phyloP scores from a whole-genome alignment of 371 early-diverging fungal species.

The Cladochytrium tenue region DNA sequence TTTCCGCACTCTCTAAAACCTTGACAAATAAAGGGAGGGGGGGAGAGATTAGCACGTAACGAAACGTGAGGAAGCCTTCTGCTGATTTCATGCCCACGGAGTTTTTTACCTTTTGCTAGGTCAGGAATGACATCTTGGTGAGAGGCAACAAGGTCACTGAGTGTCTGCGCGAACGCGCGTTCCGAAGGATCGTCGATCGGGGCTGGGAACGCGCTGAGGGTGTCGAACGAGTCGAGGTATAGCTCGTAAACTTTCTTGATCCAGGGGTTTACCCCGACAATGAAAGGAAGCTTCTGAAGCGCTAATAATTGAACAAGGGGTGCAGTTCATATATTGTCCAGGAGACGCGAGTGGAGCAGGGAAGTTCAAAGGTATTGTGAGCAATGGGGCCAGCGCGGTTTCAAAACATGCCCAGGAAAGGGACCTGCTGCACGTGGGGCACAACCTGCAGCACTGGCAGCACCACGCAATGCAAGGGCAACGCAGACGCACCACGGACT shows the following conservation, averaged over 20 bases:
- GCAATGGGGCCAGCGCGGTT: too few relatives aligned
- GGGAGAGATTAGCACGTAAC: neutral
- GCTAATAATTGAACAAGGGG: too few relatives aligned
- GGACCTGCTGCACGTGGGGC: too few relatives aligned
- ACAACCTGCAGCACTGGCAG: too few relatives aligned
- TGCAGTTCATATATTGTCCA: too few relatives aligned
- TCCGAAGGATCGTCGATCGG: slow-evolving; percentile 49
- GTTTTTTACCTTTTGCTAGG: slow-evolving; percentile 72
- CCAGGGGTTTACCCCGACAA: slow-evolving; percentile 88
- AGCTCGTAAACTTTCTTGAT: slow-evolving; percentile 77
- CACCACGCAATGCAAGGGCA: neutral
- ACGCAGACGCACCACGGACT: slow-evolving; percentile 49
- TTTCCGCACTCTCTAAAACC: slow-evolving; percentile 84
- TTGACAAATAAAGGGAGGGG: slow-evolving; percentile 15
- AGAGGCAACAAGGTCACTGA: slow-evolving; percentile 71
- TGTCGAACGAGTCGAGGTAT: slow-evolving; percentile 80
- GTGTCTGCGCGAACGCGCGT: slow-evolving; percentile 59
- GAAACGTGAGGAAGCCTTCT: neutral
- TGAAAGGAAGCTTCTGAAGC: slow-evolving; percentile 83
- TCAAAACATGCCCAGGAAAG: too few relatives aligned
- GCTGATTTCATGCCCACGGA: too few relatives aligned
- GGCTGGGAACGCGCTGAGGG: slow-evolving; percentile 57
- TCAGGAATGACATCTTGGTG: slow-evolving; percentile 84
- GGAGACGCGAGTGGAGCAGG: too few relatives aligned
- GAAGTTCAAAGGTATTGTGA: too few relatives aligned